Conservation (phyloP, 2,329 filamentous ascomycete species). For the Peltaster fructicola region DNA sequence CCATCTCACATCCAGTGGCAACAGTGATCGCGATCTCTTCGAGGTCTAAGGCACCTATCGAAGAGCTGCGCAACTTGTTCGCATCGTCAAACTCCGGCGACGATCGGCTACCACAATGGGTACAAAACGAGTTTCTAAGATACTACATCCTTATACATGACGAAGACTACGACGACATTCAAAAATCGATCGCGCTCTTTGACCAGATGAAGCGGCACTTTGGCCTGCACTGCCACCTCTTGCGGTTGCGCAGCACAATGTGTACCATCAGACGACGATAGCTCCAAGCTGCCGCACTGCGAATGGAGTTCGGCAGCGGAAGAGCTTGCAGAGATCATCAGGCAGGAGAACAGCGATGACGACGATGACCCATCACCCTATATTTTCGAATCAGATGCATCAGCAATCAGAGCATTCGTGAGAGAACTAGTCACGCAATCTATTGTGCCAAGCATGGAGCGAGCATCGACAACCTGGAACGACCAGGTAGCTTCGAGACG, state of each 20-base stretch:
- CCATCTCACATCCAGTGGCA: constrained; percentile 85
- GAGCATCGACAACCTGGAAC: constrained; percentile 81
- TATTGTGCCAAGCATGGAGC: constrained; percentile 90
- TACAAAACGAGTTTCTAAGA: constrained; percentile 77
- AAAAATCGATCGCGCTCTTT: constrained; percentile 73
- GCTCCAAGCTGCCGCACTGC: constrained; percentile 58
- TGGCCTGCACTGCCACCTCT: constrained; percentile 81
- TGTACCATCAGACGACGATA: constrained; percentile 81
- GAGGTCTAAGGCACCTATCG: constrained; percentile 63
- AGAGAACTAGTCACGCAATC: constrained; percentile 93
- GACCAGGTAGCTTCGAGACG: constrained; percentile 87
- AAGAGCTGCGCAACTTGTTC: constrained; percentile 71
- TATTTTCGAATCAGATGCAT: constrained; percentile 83
- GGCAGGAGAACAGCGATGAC: constrained; percentile 38
- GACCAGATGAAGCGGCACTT: constrained; percentile 99
- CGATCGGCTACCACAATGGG: constrained; percentile 60
- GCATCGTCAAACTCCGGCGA: constrained; percentile 65
- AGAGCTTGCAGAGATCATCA: constrained; percentile 54
- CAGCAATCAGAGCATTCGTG: constrained; percentile 73
- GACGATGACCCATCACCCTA: constrained; percentile 56
- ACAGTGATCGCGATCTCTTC: constrained; percentile 93
- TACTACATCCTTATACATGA: constrained; percentile 97
- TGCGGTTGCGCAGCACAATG: constrained; percentile 76
- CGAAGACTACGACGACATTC: constrained; percentile 86
- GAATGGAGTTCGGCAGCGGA: constrained; percentile 84